Evolutionary conservation across 768 basidiomycete genomes (phyloP), one percentile per base, ranked within the genome.

Genomic region (Kockovaella imperatae): DNA sequence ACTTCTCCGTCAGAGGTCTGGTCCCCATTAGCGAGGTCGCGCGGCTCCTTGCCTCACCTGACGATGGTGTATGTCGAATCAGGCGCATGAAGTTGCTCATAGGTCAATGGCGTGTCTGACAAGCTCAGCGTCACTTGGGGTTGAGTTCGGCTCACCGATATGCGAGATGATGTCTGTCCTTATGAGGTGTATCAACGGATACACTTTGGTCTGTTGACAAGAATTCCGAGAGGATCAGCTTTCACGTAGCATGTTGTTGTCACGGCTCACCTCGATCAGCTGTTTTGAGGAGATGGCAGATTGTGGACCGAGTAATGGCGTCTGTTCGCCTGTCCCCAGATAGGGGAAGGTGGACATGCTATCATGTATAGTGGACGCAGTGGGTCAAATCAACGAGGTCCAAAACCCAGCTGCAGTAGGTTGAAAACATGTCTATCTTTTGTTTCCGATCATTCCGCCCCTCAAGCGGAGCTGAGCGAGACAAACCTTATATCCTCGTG

Each of bases 21-120:
- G n/a, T 17, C 10, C 35, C 20, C 43, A 17, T 18, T 24, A 20
- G 26, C 6, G n/a, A 30, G 28, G 10, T 6, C 26, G 25, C 29
- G 21, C 24, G 39, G 15, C 26, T 20, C 20, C 8, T 10, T 15
- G 24, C 47, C 63, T 38, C n/a, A 69, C 71, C 69, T 47, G 15
- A 93, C 77, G 53, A 96, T 82, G 1, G 87, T 84, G 67, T 95
- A 95, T 1, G 85, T 88, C 29, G 90, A 77, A 67, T 96, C 91
- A 1, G 91, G 87, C 1, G 83, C 82, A 1, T 78, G 78, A 36
- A 95, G 75, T 83, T 91, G 70, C 14, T 88, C 87, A 53, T 83
- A 82, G 0, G 79, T 78, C 52, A 95, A 75, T 6, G 91, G 87
- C 0, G 88, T 86, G 68, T 95, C 89, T 86, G 48, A 3, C n/a